Evolutionary conservation across 768 basidiomycete species (phyloP).

Genomic region (Chalciporus chontae): DNA sequence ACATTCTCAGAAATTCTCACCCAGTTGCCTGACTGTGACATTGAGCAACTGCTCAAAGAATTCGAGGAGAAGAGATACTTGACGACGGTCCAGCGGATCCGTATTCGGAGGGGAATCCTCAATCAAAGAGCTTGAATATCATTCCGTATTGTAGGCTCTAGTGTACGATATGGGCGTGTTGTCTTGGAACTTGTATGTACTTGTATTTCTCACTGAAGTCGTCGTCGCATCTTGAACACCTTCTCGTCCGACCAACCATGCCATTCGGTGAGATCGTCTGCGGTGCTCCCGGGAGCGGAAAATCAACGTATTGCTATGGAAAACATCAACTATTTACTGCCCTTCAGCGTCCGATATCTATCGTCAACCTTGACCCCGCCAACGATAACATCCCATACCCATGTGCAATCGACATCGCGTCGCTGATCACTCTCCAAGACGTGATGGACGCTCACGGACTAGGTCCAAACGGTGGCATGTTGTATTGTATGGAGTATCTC

Average conservation of each 20-base stretch:
- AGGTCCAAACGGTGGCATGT: constrained; percentile 94
- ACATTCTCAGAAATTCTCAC: not conserved
- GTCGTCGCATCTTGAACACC: no score
- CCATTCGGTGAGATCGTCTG: constrained; percentile 87
- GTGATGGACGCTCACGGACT: constrained; percentile 82
- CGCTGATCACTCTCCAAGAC: constrained; percentile 81
- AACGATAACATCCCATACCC: constrained; percentile 89
- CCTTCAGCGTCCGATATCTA: constrained; percentile 76
- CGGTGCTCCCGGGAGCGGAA: constrained; percentile 82
- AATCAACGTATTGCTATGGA: constrained; percentile 85
- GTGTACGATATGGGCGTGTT: no score
- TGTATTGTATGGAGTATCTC: constrained; percentile 96
- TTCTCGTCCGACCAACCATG: constrained; percentile 49
- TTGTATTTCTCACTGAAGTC: no score
- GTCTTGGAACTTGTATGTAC: no score
- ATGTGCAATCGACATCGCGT: constrained; percentile 80
- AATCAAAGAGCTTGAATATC: no score
- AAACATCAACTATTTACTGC: constrained; percentile 89
- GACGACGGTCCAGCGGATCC: not conserved
- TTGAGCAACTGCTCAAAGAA: not conserved
- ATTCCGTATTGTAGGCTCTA: no score
- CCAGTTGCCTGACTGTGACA: not conserved
- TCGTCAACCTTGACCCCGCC: constrained; percentile 96
- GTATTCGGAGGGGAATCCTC: not conserved
- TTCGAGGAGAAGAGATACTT: not conserved